Evolutionary conservation across 2,329 filamentous ascomycete genomes (phyloP).

Genomic region (Sclerotinia glacialis): DNA sequence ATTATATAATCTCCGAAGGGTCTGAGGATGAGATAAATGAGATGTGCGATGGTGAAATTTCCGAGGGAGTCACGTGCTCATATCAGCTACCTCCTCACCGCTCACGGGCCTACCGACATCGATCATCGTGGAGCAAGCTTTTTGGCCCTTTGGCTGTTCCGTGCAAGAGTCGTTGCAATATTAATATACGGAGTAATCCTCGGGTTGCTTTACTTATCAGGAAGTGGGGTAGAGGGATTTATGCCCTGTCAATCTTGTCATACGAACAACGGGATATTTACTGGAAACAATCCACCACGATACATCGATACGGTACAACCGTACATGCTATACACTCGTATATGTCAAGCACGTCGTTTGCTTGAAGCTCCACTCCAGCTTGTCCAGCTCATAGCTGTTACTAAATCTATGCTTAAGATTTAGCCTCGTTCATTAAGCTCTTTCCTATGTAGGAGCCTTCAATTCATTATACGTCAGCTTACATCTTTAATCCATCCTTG

Average conservation of each 20-base stretch:
- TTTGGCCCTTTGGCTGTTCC: not conserved
- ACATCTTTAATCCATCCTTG: not conserved
- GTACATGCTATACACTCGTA: not conserved
- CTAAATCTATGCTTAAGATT: not conserved
- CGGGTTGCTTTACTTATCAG: not conserved
- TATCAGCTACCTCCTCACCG: not conserved
- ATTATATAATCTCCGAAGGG: too few relatives aligned
- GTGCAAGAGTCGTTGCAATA: not conserved
- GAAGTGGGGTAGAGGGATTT: not conserved
- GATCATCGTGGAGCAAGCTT: not conserved
- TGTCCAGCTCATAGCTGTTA: conserved; percentile 9
- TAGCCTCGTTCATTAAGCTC: not conserved
- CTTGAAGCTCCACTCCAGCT: not conserved
- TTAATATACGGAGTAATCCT: not conserved
- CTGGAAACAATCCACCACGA: not conserved
- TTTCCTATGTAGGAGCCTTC: conserved; percentile 15
- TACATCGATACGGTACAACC: not conserved
- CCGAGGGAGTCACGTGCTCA: not conserved
- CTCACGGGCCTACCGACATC: not conserved
- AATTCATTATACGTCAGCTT: conserved; percentile 16
- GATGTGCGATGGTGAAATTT: not conserved
- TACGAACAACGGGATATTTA: not conserved
- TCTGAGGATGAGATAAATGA: too few relatives aligned
- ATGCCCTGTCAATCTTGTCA: not conserved
- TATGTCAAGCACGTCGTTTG: conserved; percentile 8